These are phyloP conservation scores for Aegilops speltoides DNA, from an alignment of 176 grass and related monocot genomes.

Conservation along the genomic window DNA sequence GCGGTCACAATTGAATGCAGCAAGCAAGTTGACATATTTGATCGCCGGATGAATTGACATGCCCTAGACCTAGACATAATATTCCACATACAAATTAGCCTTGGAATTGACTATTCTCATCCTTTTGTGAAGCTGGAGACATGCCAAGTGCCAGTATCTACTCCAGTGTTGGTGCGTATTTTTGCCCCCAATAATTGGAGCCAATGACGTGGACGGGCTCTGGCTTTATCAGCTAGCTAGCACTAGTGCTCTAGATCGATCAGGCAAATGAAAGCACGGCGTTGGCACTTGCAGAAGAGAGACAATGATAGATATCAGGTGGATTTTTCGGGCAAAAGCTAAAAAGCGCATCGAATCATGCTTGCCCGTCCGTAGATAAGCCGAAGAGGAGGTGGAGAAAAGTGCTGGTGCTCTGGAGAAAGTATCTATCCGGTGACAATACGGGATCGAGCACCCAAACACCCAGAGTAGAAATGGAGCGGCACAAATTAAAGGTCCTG, in stretches of 20 bases:
- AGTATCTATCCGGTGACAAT: not conserved
- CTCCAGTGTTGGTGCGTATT: not conserved
- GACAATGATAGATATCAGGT: not conserved
- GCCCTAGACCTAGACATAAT: not conserved
- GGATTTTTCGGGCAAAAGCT: not conserved
- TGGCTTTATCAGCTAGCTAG: not conserved
- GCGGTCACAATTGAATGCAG: no score
- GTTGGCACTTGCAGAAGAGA: not conserved
- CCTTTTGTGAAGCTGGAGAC: not conserved
- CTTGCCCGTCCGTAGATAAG: not conserved
- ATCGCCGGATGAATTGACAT: no score
- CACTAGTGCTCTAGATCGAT: not conserved
- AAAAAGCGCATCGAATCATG: not conserved
- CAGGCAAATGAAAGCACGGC: not conserved
- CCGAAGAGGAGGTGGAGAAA: not conserved
- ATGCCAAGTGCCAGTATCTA: not conserved
- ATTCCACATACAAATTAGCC: not conserved
- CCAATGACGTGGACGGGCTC: not conserved
- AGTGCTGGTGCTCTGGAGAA: not conserved
- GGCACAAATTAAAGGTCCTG: not conserved
- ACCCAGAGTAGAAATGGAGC: not conserved
- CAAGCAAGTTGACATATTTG: no score
- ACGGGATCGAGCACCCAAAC: not conserved
- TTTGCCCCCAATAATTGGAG: constrained; percentile 17
- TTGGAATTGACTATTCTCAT: not conserved